Evolutionary conservation across 768 basidiomycete genomes (phyloP).

Genomic region (Russula sp.): DNA sequence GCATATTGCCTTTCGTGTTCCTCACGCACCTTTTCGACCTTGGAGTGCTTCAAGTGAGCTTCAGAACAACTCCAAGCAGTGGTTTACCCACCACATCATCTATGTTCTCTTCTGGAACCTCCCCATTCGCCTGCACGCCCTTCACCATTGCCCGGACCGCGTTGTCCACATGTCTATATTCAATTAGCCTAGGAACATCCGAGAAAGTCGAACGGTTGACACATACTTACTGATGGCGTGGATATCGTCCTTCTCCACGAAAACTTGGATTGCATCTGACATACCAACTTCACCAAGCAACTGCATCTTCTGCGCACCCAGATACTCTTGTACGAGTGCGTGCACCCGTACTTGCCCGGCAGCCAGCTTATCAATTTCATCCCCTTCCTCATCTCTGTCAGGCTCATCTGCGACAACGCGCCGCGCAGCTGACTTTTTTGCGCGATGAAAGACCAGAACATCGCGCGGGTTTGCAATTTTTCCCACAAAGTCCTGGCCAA

Average conservation of each 20-base stretch:
- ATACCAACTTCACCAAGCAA: slow-evolving; percentile 85
- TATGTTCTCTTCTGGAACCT: slow-evolving; percentile 68
- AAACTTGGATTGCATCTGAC: slow-evolving; percentile 91
- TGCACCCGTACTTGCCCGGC: slow-evolving; percentile 79
- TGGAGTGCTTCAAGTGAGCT: not conserved
- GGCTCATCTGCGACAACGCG: slow-evolving; percentile 71
- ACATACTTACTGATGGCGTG: slow-evolving; percentile 87
- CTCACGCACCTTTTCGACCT: slow-evolving; percentile 72
- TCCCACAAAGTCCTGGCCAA: slow-evolving; percentile 93
- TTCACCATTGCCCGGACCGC: slow-evolving; percentile 63
- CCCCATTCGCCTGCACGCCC: slow-evolving; percentile 61
- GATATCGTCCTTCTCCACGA: slow-evolving; percentile 96
- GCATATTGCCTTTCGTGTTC: slow-evolving; percentile 61
- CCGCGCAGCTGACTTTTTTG: slow-evolving; percentile 58
- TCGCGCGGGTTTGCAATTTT: slow-evolving; percentile 93
- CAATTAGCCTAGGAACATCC: slow-evolving; percentile 1
- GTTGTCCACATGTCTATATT: slow-evolving; percentile 58
- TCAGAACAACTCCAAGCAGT: not conserved
- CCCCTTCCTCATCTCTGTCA: slow-evolving; percentile 45
- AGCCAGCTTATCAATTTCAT: slow-evolving; percentile 34
- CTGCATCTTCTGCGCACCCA: slow-evolving; percentile 90
- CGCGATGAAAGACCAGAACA: slow-evolving; percentile 84
- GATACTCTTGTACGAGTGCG: slow-evolving; percentile 87
- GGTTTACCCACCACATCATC: slow-evolving; percentile 60
- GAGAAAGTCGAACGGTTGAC: not conserved